These are phyloP conservation scores for Kodamaea fukazawae DNA, from an alignment of 805 yeast species.

Conservation along the genomic window DNA sequence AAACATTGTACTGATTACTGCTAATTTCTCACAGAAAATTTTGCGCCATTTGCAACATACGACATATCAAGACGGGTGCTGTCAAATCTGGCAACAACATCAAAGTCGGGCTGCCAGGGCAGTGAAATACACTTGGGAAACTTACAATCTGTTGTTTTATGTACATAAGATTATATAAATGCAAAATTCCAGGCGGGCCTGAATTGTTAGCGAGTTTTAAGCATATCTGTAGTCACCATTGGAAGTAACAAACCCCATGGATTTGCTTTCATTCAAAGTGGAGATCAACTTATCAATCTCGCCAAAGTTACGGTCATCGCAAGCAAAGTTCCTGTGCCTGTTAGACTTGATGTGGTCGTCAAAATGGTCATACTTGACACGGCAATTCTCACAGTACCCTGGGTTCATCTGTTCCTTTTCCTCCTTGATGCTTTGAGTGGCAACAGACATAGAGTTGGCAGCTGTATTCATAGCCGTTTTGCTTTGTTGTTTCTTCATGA, in stretches of 20 bases:
- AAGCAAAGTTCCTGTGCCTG: conserved; percentile 78
- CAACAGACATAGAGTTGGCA: conserved; percentile 11
- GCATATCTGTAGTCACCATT: conserved; percentile 37
- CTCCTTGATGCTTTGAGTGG: conserved; percentile 20
- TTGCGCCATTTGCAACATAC: background rate
- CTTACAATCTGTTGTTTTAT: too few species aligned
- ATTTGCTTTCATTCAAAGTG: conserved; percentile 42
- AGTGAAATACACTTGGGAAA: too few species aligned
- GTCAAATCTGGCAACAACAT: too few species aligned
- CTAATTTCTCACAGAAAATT: too few species aligned
- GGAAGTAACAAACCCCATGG: conserved; percentile 41
- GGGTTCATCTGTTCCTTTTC: conserved; percentile 40
- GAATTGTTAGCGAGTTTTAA: conserved; percentile 1
- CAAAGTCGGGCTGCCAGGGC: too few species aligned
- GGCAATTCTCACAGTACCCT: conserved; percentile 94
- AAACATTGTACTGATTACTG: background rate
- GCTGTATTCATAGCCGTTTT: conserved; percentile 9
- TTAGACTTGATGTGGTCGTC: conserved; percentile 69
- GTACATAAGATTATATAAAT: background rate
- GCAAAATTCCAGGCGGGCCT: conserved; percentile 6
- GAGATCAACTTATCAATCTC: conserved; percentile 74
- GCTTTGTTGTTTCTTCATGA: conserved; percentile 35
- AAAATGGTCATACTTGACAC: conserved; percentile 76
- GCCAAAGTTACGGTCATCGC: conserved; percentile 63
- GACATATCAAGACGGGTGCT: too few species aligned